Conservation (phyloP, 2,329 filamentous ascomycete genomes). For the Fusarium irregulare region DNA sequence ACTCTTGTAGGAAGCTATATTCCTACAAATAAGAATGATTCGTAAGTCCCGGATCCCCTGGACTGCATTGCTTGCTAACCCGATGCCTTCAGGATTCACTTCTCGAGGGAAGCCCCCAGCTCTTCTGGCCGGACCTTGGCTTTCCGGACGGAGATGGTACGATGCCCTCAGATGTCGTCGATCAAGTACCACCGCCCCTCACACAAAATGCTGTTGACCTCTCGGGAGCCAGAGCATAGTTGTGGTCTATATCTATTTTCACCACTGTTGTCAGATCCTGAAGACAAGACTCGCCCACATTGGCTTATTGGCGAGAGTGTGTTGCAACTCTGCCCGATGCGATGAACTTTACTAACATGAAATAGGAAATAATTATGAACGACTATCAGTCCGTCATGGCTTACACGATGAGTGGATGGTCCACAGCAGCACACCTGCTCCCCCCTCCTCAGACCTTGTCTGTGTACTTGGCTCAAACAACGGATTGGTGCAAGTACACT, state of each 20-base stretch:
- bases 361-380: constrained; percentile 50
- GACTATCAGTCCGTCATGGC: constrained; percentile 47
- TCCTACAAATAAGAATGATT: constrained; percentile 56
- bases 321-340: constrained; percentile 3
- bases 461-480: constrained; percentile 62
- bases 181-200: constrained; percentile 60
- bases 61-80: background rate
- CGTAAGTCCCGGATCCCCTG: constrained; percentile 46
- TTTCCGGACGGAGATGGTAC: constrained; percentile 52
- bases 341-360: background rate
- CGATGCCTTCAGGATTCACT: constrained; percentile 24
- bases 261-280: constrained; percentile 47
- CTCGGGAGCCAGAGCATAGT: constrained; percentile 48
- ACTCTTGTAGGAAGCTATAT: constrained; percentile 56
- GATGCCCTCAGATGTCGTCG: constrained; percentile 57
- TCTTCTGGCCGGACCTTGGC: constrained; percentile 33
- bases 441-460: constrained; percentile 52
- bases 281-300: constrained; percentile 45
- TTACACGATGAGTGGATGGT: constrained; percentile 49
- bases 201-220: constrained; percentile 57
- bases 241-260: constrained; percentile 55
- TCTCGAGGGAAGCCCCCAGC: constrained; percentile 34
- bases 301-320: constrained; percentile 56
- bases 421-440: constrained; percentile 57
- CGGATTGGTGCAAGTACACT: constrained; percentile 57